These are phyloP conservation scores for Malus hybrid DNA, from an alignment of 331 rosid species.

Conservation along the genomic window DNA sequence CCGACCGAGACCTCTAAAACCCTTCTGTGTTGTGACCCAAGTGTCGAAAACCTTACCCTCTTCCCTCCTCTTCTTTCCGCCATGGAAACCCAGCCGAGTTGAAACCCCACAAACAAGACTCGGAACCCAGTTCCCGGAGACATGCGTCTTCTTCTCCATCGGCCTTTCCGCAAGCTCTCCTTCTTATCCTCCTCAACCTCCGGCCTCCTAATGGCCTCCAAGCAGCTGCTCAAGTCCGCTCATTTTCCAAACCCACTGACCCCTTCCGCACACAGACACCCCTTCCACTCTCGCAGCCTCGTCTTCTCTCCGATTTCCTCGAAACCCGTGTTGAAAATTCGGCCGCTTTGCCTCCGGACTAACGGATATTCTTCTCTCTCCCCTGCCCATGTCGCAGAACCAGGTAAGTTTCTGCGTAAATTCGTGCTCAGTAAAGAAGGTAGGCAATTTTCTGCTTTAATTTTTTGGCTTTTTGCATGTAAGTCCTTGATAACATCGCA, in stretches of 20 bases:
- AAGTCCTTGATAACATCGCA: background rate
- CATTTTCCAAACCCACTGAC: conserved; percentile 28
- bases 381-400: conserved; percentile 28
- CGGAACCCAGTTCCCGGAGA: background rate
- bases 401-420: conserved; percentile 26
- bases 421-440: background rate
- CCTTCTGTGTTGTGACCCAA: too few species aligned
- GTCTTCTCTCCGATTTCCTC: conserved; percentile 31
- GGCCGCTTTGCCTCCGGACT: conserved; percentile 39
- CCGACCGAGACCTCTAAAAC: too few species aligned
- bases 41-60: background rate
- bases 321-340: conserved; percentile 29
- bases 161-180: conserved; percentile 30
- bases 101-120: background rate
- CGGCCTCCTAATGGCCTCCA: conserved; percentile 33
- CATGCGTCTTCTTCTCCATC: conserved; percentile 50
- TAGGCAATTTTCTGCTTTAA: background rate
- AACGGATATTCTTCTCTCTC: conserved; percentile 51
- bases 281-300: conserved; percentile 17
- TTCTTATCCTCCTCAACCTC: conserved; percentile 22
- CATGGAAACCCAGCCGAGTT: background rate
- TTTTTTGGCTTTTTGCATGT: background rate
- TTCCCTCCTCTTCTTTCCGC: background rate
- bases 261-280: conserved; percentile 21
- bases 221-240: conserved; percentile 24